A percentile compares a stretch with the other conserved stretches of the same genome.
phyloP scores from a whole-genome alignment of 108 stramenopile genomes.

The Aurantiochytrium sp. region DNA sequence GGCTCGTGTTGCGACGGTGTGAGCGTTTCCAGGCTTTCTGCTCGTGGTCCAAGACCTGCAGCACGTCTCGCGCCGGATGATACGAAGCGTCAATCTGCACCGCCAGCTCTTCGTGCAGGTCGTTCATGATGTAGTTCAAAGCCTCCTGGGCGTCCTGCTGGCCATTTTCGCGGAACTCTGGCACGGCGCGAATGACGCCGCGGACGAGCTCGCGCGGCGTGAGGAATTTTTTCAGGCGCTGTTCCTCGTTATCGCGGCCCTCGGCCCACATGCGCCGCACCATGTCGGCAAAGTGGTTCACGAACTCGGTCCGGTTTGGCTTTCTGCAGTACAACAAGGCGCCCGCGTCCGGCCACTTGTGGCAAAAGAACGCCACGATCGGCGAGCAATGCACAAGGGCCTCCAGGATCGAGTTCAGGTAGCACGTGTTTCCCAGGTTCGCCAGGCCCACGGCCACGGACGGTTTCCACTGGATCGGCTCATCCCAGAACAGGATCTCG shows the following conservation, averaged over 20 bases:
- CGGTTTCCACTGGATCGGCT: not conserved
- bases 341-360: constrained; percentile 7
- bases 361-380: not conserved
- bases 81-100: not conserved
- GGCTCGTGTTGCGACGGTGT: not conserved
- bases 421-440: constrained; percentile 35
- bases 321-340: not conserved
- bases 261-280: not conserved
- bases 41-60: not conserved
- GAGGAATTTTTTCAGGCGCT: not conserved
- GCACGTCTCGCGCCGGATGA: not conserved
- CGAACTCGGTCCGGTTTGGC: not conserved
- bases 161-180: constrained; percentile 78
- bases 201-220: not conserved
- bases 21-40: not conserved
- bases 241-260: not conserved
- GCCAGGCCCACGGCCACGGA: constrained; percentile 30
- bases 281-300: not conserved
- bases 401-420: constrained; percentile 20
- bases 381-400: not conserved
- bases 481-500: not conserved
- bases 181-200: constrained; percentile 69
- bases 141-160: constrained; percentile 89
- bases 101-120: constrained; percentile 71
- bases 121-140: constrained; percentile 77